Base-by-base conservation (phyloP, 2,329 filamentous ascomycete genomes). In the Aspergillus pseudoglaucus region DNA sequence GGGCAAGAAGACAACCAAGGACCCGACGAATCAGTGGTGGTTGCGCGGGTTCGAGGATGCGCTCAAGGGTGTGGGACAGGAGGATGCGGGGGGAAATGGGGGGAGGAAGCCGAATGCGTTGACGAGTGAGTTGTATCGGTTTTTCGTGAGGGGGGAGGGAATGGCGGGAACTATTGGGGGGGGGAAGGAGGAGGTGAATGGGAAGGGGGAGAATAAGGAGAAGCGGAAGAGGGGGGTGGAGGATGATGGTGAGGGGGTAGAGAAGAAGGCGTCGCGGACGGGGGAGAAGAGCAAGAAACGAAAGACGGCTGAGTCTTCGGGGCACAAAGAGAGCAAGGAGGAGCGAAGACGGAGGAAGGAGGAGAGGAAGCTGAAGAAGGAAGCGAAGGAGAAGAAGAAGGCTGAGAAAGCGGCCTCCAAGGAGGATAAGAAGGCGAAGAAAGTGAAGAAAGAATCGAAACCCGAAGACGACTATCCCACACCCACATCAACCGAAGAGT, bases 1-100 rank as follows among this genome's bases (percentile, higher is more conserved):
- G 4, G 91, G 91, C 47, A 83, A 87, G 64, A 89, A 88, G 66
- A 81, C 81, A 55, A 78, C 79, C 48, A 68, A 74, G 48, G 75
- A 75, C 23, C 75, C 80, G 27, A 76, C 78, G 49, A 91, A 96
- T 64, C 90, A 95, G 66, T 98, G 93, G 93, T 98, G 93, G 93
- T 78, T 95, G 69, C 85, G 88, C 49, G 93, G 93, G 9, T 96
- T 95, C 58, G 91, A 97, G 69, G 84, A 90, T 65, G 90, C 90
- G 47, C 74, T 96, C 55, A 87, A 93, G 67, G 87, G 85, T 3
- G 77, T 95, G 46, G 77, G 76, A 1, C 69, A 72, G 3, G 85
- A 87, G 63, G 74, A 30, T 30, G 25, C 57, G 47, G 82, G 47
- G 69, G 79, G 57, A 71, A 85, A 74, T 78, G 80, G 50, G 65